Percentiles rank a stretch among this genome's conserved stretches.
These are phyloP conservation scores for Cadophora malorum DNA, from an alignment of 2,329 filamentous ascomycete genomes.

Conservation along the genomic window DNA sequence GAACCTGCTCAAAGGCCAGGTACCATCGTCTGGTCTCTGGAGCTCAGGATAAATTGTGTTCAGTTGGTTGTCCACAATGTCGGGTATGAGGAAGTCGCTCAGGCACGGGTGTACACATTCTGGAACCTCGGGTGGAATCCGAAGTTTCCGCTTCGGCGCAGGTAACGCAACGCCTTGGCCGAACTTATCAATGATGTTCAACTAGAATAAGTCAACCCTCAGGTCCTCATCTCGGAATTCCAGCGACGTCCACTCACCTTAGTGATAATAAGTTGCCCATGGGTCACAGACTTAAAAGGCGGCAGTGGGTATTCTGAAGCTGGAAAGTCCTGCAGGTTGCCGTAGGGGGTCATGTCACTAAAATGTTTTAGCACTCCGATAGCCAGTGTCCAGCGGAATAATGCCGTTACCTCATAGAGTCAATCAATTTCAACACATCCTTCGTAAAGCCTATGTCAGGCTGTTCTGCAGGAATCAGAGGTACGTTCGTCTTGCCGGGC, in stretches of 20 bases:
- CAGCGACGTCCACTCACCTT: conserved; percentile 30
- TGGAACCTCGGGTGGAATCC: neutral
- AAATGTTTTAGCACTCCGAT: neutral
- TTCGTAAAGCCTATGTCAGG: conserved; percentile 33
- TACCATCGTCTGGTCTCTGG: conserved; percentile 22
- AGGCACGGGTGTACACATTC: conserved; percentile 42
- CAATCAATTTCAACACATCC: conserved; percentile 39
- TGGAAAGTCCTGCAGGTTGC: conserved; percentile 36
- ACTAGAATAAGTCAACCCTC: conserved; percentile 31
- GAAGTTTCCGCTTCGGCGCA: conserved; percentile 40
- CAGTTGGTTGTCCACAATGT: conserved; percentile 30
- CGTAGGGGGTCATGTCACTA: conserved; percentile 49
- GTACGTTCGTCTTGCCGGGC: conserved; percentile 23
- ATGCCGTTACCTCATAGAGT: conserved; percentile 27
- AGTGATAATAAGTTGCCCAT: conserved; percentile 54
- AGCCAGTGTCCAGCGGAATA: neutral
- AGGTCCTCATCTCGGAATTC: neutral
- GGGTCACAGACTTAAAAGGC: conserved; percentile 54
- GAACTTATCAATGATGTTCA: conserved; percentile 57
- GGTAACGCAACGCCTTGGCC: conserved; percentile 50
- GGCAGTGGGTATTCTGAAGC: conserved; percentile 26
- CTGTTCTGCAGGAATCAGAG: conserved; percentile 26
- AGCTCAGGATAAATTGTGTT: conserved; percentile 40
- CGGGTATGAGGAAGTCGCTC: conserved; percentile 47
- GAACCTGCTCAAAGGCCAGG: conserved; percentile 41